Percentiles rank a stretch among this genome's conserved stretches.
Conservation (phyloP, 78 protist species). For the Dictyostelium capitatum region DNA sequence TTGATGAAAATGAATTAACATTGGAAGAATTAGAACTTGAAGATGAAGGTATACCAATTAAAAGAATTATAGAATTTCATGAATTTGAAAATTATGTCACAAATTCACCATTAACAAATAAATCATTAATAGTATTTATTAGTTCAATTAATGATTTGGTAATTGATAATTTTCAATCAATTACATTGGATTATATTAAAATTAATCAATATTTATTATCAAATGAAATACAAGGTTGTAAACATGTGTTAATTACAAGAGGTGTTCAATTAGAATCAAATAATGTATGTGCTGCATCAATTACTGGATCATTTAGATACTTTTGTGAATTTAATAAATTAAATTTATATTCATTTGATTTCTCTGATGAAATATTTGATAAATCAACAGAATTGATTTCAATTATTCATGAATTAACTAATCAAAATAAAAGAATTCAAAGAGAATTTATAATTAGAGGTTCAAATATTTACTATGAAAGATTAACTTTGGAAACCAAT, state of each 20-base stretch:
- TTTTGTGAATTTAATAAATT: background rate
- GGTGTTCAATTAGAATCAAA: background rate
- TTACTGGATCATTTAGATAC: constrained; percentile 21
- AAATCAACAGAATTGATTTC: background rate
- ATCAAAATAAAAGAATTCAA: background rate
- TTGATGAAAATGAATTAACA: background rate
- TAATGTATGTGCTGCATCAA: background rate
- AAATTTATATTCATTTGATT: constrained; percentile 6
- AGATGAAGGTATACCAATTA: background rate
- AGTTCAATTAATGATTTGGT: background rate
- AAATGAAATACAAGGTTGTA: background rate
- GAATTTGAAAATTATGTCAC: background rate
- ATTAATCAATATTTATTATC: constrained; percentile 23
- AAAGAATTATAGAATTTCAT: background rate
- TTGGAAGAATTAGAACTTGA: background rate
- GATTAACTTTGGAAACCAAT: background rate
- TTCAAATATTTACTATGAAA: background rate
- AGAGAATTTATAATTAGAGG: background rate
- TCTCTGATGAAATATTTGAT: background rate
- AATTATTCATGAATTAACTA: background rate
- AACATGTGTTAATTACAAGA: constrained; percentile 8
- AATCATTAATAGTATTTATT: background rate
- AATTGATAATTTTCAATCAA: background rate
- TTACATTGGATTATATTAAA: constrained; percentile 21
- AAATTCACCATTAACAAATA: background rate